These are phyloP conservation scores for Limonium bicolor DNA, from an alignment of 148 eudicot genomes.

Conservation along the genomic window DNA sequence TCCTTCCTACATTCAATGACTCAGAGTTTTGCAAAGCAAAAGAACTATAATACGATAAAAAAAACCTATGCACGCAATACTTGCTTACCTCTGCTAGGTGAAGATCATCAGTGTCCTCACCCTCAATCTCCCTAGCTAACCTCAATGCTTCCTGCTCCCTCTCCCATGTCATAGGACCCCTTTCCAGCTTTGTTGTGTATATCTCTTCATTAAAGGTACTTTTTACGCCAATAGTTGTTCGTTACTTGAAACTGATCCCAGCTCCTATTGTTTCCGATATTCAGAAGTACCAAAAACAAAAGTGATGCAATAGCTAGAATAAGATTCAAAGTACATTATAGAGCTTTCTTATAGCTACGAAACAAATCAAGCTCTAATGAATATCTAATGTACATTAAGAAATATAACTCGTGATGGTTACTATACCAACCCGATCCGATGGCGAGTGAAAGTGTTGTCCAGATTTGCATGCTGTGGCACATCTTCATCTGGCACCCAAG, in stretches of 20 bases:
- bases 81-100: slow-evolving; percentile 93
- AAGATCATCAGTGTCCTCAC: slow-evolving; percentile 84
- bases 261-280: slow-evolving; percentile 45
- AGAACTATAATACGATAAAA: too few species aligned
- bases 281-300: too few species aligned
- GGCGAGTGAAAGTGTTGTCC: slow-evolving; percentile 63
- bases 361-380: too few species aligned
- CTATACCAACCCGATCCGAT: slow-evolving; percentile 62
- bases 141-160: slow-evolving; percentile 70
- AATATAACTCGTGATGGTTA: slow-evolving; percentile 7
- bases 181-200: slow-evolving; percentile 93
- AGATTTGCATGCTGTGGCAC: slow-evolving; percentile 53
- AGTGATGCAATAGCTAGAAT: too few species aligned
- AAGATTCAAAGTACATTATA: too few species aligned
- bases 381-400: neutral
- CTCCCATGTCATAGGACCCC: slow-evolving; percentile 76
- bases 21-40: too few species aligned
- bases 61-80: too few species aligned
- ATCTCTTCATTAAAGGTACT: slow-evolving; percentile 97
- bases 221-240: slow-evolving; percentile 79
- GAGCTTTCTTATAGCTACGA: too few species aligned
- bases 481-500: slow-evolving; percentile 83
- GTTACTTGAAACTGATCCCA: slow-evolving; percentile 98
- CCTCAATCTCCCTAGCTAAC: slow-evolving; percentile 94
- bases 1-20: too few species aligned